Conservation (phyloP, 306 rosid genomes). For the Casuarina cunninghamiana region DNA sequence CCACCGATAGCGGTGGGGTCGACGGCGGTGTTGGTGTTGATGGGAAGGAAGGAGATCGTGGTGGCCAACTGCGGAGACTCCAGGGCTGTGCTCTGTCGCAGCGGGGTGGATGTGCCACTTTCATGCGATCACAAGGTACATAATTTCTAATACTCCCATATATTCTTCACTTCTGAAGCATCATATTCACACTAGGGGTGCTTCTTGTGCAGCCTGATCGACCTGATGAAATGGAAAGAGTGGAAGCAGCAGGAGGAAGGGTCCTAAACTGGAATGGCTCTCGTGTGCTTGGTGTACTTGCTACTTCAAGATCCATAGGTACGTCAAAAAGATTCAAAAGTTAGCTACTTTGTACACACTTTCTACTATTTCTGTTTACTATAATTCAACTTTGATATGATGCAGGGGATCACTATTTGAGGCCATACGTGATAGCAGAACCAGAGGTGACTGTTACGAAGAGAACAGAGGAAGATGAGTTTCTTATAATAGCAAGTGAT, state of each 20-base stretch:
- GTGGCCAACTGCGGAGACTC: slow-evolving; percentile 73
- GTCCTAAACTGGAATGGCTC: slow-evolving; percentile 52
- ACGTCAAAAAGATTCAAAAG: slow-evolving; percentile 37
- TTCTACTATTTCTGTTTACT: no score
- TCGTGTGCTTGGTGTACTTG: slow-evolving; percentile 55
- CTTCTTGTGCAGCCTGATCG: slow-evolving; percentile 45
- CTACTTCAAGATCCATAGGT: slow-evolving; percentile 20
- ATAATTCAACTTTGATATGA: not conserved
- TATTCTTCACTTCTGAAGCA: no score
- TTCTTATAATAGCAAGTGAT: slow-evolving; percentile 61
- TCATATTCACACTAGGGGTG: no score
- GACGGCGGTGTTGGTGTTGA: slow-evolving; percentile 54
- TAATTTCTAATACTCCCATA: not conserved
- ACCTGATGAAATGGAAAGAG: slow-evolving; percentile 57
- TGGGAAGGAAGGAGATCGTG: slow-evolving; percentile 45
- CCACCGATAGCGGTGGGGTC: slow-evolving; percentile 44
- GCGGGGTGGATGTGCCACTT: slow-evolving; percentile 49
- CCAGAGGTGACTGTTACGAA: slow-evolving; percentile 49
- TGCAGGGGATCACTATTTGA: slow-evolving; percentile 64
- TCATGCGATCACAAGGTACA: slow-evolving; percentile 66
- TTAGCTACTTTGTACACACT: no score
- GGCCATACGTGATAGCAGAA: slow-evolving; percentile 53
- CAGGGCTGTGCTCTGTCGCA: slow-evolving; percentile 53
- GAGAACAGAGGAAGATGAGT: slow-evolving; percentile 46
- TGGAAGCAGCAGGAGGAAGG: slow-evolving; percentile 66